Evolutionary conservation across 306 rosid species (phyloP).

Genomic region (Trifolium pratense): DNA sequence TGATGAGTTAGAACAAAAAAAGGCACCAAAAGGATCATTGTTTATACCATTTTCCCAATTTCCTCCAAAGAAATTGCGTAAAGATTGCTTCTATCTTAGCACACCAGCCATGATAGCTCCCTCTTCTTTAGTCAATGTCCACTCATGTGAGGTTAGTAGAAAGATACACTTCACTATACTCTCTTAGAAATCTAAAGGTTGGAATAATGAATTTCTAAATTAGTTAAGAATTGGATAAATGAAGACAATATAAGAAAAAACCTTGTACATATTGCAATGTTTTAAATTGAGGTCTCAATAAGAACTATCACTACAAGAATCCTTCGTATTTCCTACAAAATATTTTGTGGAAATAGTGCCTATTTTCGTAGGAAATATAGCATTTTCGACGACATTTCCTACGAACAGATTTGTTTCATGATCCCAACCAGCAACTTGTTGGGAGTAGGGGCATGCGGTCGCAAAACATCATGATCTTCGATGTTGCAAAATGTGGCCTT

Average conservation of each 20-base stretch:
- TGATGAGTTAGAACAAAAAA: constrained; percentile 58
- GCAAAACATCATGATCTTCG: too few relatives aligned
- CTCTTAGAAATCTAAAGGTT: neutral
- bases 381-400: too few relatives aligned
- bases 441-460: too few relatives aligned
- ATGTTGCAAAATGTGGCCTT: too few relatives aligned
- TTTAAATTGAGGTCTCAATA: neutral
- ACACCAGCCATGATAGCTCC: constrained; percentile 85
- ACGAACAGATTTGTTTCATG: too few relatives aligned
- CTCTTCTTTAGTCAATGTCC: constrained; percentile 53
- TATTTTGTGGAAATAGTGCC: too few relatives aligned
- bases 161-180: neutral
- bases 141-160: constrained; percentile 76
- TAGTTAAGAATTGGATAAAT: neutral
- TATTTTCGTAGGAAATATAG: too few relatives aligned
- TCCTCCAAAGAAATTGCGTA: constrained; percentile 67
- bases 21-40: constrained; percentile 71
- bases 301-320: too few relatives aligned
- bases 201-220: neutral
- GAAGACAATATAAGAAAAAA: neutral
- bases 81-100: constrained; percentile 68
- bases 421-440: too few relatives aligned
- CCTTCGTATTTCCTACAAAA: too few relatives aligned
- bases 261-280: neutral
- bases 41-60: constrained; percentile 76